Evolutionary conservation across 495 filamentous ascomycete species (phyloP).

Genomic region (Penicillium lividum): DNA sequence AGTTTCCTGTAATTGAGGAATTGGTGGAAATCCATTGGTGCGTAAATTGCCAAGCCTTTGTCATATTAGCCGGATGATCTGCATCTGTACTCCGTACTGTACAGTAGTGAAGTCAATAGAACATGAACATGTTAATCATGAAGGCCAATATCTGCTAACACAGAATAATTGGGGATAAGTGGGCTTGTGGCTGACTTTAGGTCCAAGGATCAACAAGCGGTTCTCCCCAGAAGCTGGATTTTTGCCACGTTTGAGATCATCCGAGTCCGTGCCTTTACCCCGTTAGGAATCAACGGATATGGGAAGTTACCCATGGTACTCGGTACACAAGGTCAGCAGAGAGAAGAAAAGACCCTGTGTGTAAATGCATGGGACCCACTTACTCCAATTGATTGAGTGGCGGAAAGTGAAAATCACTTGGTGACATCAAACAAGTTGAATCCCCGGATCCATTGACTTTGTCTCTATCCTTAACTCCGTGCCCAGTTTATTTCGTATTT

Average conservation of each 20-base stretch:
- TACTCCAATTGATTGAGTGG: constrained; percentile 1
- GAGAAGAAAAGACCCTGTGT: constrained; percentile 2
- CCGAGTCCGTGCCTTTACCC: neutral
- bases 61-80: constrained; percentile 5
- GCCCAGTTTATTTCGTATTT: neutral
- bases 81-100: neutral
- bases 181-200: neutral
- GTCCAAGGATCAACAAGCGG: constrained; percentile 1
- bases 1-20: neutral
- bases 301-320: neutral
- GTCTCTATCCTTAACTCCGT: constrained; percentile 5
- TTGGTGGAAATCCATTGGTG: constrained; percentile 15
- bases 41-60: constrained; percentile 1
- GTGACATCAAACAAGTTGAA: neutral
- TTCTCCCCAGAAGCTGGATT: neutral
- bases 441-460: constrained; percentile 5
- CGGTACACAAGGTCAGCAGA: neutral
- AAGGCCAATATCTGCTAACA: neutral
- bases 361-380: neutral
- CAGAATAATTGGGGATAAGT: neutral
- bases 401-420: neutral
- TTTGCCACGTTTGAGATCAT: constrained; percentile 4
- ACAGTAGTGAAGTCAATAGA: neutral
- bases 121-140: too few species aligned
- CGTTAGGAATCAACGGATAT: too few species aligned